Evolutionary conservation across 768 basidiomycete species (phyloP).

Genomic region (Boletus reticulatus): DNA sequence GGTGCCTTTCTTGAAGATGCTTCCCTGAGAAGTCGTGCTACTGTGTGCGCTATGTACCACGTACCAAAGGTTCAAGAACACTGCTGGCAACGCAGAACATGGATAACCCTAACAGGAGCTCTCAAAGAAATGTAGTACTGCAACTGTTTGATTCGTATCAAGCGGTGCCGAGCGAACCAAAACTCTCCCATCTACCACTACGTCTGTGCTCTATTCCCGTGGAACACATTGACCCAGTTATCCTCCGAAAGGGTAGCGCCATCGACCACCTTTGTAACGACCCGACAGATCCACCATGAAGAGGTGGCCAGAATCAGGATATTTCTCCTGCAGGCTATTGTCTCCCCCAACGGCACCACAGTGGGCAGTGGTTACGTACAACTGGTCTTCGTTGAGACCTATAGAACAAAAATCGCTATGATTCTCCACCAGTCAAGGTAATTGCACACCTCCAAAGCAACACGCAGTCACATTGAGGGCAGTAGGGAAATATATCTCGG

Average conservation of each 20-base stretch:
- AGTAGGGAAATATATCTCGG: constrained; percentile 58
- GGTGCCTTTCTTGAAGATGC: no score
- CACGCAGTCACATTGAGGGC: constrained; percentile 65
- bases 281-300: constrained; percentile 32
- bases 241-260: constrained; percentile 24
- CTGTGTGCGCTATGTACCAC: no score
- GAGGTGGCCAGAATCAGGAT: constrained; percentile 35
- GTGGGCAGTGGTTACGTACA: constrained; percentile 55
- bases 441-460: constrained; percentile 50
- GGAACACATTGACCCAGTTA: background rate
- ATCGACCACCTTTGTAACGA: constrained; percentile 22
- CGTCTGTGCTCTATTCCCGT: no score
- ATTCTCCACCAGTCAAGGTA: background rate
- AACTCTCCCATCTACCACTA: background rate
- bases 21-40: no score
- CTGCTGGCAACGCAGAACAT: no score
- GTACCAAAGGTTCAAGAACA: no score
- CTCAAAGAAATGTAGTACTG: no score
- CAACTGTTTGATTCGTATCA: no score
- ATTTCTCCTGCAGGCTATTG: constrained; percentile 32
- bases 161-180: background rate
- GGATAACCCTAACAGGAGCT: no score
- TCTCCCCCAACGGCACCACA: constrained; percentile 60
- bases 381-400: constrained; percentile 60
- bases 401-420: background rate